Percentiles rank a stretch among this genome's conserved stretches.
phyloP scores from a whole-genome alignment of 768 basidiomycete species.

The Auricularia sp. region DNA sequence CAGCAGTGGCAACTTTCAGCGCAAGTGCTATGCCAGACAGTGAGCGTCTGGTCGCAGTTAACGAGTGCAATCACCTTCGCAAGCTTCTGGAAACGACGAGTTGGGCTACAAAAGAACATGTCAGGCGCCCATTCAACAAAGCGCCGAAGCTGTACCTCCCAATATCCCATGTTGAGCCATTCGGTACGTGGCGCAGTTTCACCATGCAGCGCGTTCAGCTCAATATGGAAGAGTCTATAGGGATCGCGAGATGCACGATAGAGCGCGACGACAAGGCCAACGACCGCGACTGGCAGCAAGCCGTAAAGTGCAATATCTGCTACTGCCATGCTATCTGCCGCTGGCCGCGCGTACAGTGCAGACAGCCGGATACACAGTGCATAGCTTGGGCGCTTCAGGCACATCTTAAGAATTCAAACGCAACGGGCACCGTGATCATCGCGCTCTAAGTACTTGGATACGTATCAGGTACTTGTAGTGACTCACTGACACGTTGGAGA shows the following conservation, averaged over 20 bases:
- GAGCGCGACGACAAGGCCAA: background rate
- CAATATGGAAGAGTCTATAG: constrained; percentile 49
- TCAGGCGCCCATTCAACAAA: too few species aligned
- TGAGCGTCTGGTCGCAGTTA: background rate
- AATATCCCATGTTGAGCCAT: constrained; percentile 66
- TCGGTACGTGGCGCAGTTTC: constrained; percentile 38
- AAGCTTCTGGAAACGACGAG: constrained; percentile 44
- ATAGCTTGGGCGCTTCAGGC: too few species aligned
- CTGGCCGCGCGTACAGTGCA: too few species aligned
- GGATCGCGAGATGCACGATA: constrained; percentile 28
- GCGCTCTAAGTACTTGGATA: too few species aligned
- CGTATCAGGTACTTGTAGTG: too few species aligned
- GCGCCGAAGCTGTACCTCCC: constrained; percentile 34
- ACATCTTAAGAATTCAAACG: too few species aligned
- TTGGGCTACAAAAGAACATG: constrained; percentile 28
- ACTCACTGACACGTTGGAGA: too few species aligned
- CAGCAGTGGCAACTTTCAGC: constrained; percentile 35
- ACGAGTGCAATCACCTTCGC: constrained; percentile 33
- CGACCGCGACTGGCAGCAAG: background rate
- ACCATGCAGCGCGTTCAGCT: constrained; percentile 36
- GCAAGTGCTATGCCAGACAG: constrained; percentile 33
- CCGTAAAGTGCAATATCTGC: background rate
- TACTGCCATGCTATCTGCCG: background rate
- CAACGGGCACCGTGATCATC: too few species aligned
- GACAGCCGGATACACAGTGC: too few species aligned